Evolutionary conservation across 2,329 filamentous ascomycete genomes (phyloP), one percentile per base, ranked within the genome.

Genomic region (Penicillium olsonii): DNA sequence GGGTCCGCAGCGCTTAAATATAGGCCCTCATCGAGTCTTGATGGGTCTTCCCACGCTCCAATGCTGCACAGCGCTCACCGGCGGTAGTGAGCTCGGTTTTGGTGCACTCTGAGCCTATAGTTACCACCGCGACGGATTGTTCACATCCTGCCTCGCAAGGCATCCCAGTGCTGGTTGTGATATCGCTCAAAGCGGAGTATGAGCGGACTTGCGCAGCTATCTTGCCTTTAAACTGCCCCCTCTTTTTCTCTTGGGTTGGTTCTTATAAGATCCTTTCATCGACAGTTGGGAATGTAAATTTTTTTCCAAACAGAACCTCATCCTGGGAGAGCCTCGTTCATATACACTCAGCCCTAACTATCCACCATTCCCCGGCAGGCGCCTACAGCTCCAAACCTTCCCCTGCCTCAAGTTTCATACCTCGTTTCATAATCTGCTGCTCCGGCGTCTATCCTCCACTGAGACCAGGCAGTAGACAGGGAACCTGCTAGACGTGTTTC

Each of bases 1-100:
- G 58, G 45, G 59, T 60, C 54, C 49, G 47, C 54, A 61, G 67
- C 68, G 68, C 68, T 70, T 70, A 69, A 68, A 66, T 64, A 64
- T 62, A 68, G 64, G 61, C 58, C 57, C 59, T 65, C 60, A 54
- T 68, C 56, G 56, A 65, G 55, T 57, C 60, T 63, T 55, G 57
- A 43, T 39, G 43, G 27, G n/a, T 31, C 42, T 43, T 31, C 48
- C 31, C 59, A 55, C 55, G 45, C 53, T 55, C 55, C 55, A 52
- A 49, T 65, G 66, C 65, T 61, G 62, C 60, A 65, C 61, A 60
- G 62, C 51, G 44, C 57, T 60, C 52, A 55, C 57, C 53, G 59
- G 65, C 67, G 66, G 58, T 60, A 65, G 56, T 55, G 49, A 56
- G 38, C 48, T 57, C 48, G 39, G 45, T 48, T 55, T 57, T 62